Conservation (phyloP, 2,329 filamentous ascomycete species). For the Davidsoniella virescens region DNA sequence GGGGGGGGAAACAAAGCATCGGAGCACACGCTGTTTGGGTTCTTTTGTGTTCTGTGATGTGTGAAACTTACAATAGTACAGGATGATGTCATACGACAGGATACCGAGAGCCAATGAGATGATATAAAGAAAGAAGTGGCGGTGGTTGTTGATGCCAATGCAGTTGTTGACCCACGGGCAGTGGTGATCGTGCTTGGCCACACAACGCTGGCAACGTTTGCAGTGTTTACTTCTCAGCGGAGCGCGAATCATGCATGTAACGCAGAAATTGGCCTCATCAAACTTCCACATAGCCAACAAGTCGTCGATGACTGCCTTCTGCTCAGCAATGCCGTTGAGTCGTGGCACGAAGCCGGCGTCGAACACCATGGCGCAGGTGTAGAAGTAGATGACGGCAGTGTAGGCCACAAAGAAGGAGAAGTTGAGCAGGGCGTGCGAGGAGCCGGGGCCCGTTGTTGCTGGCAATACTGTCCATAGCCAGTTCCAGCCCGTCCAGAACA, state of each 20-base stretch:
- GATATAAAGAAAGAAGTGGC: conserved; percentile 88
- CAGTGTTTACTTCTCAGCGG: conserved; percentile 94
- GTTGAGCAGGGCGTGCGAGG: conserved; percentile 55
- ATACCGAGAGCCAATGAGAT: conserved; percentile 63
- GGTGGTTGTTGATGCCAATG: conserved; percentile 85
- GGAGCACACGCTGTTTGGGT: no score
- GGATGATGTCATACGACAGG: conserved; percentile 51
- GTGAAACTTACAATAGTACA: conserved; percentile 48
- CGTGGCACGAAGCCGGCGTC: conserved; percentile 93
- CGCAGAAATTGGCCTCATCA: conserved; percentile 87
- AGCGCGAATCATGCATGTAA: conserved; percentile 84
- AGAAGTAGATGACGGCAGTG: conserved; percentile 66
- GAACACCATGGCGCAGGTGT: conserved; percentile 65
- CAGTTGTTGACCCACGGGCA: conserved; percentile 98
- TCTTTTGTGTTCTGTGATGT: no score
- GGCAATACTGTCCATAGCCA: conserved; percentile 61
- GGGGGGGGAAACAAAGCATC: neutral
- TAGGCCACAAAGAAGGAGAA: conserved; percentile 52
- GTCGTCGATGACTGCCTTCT: conserved; percentile 77
- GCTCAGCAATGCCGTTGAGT: conserved; percentile 72
- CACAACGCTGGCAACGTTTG: conserved; percentile 74
- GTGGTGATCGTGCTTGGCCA: conserved; percentile 94
- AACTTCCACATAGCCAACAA: conserved; percentile 75
- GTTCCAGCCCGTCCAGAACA: conserved; percentile 64
- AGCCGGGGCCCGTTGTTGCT: conserved; percentile 29